Conservation (phyloP, 2,329 filamentous ascomycete species). For the Monilinia aucupariae region DNA sequence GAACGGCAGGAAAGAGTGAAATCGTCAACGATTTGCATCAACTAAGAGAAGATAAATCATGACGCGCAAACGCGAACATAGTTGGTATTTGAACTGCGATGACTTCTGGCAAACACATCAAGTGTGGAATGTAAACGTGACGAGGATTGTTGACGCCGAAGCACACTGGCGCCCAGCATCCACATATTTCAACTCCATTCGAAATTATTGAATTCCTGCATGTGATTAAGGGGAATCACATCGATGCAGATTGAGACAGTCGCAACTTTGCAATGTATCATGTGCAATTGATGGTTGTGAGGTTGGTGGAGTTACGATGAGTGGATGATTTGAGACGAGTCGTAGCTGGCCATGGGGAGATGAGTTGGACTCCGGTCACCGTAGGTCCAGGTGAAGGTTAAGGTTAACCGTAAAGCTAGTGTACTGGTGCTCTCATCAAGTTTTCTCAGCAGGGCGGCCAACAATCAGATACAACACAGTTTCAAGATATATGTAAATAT, state of each 20-base stretch:
- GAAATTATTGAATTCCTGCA: neutral
- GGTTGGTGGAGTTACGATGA: neutral
- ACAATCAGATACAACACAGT: neutral
- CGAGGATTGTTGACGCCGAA: neutral
- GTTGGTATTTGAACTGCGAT: neutral
- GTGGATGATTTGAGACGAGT: neutral
- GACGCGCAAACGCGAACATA: neutral
- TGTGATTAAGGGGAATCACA: no score
- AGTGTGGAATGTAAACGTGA: conserved; percentile 11
- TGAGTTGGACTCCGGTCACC: neutral
- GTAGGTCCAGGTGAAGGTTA: no score
- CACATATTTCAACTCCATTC: neutral
- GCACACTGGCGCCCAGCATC: conserved; percentile 1
- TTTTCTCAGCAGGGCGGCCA: neutral
- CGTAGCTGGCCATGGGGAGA: no score
- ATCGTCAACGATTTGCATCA: conserved; percentile 8
- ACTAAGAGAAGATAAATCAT: neutral
- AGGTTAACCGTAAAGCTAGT: no score
- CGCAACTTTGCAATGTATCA: neutral
- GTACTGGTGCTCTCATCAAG: no score
- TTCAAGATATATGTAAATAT: neutral
- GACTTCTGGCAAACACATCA: neutral
- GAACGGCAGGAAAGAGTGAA: neutral
- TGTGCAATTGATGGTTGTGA: neutral
- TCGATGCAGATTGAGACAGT: neutral